These are phyloP conservation scores for Sugiyamaella chiloensis DNA, from an alignment of 805 yeast genomes.

Conservation along the genomic window DNA sequence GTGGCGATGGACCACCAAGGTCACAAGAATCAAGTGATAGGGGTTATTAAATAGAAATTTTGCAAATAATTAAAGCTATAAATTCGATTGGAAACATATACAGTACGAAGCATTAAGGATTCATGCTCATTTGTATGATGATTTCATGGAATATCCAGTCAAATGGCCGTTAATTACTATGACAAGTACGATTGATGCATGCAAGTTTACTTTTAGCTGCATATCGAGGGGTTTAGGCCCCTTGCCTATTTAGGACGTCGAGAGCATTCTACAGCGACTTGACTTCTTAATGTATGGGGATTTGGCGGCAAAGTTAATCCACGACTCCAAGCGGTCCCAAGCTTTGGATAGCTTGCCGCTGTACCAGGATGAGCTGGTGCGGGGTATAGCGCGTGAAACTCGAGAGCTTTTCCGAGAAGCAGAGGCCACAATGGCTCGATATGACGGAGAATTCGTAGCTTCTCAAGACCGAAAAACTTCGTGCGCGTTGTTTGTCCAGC, in stretches of 20 bases:
- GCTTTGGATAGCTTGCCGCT: conserved; percentile 62
- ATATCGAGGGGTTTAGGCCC: too few relatives aligned
- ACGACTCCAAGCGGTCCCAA: conserved; percentile 79
- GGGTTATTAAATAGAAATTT: too few relatives aligned
- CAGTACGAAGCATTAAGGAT: too few relatives aligned
- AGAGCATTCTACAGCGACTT: conserved; percentile 5
- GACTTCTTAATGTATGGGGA: conserved; percentile 75
- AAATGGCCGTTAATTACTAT: too few relatives aligned
- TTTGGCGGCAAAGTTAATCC: conserved; percentile 71
- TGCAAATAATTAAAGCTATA: too few relatives aligned
- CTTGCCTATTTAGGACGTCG: conserved; percentile 1
- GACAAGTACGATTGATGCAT: too few relatives aligned
- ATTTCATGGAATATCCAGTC: too few relatives aligned
- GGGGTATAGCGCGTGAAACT: conserved; percentile 68
- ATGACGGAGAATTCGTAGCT: conserved; percentile 20
- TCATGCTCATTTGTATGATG: too few relatives aligned
- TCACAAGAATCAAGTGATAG: not conserved
- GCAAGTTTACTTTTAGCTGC: too few relatives aligned
- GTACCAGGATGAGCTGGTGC: conserved; percentile 69
- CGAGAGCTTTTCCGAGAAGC: conserved; percentile 48
- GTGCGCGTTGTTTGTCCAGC: conserved; percentile 54
- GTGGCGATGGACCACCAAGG: not conserved
- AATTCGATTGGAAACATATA: too few relatives aligned
- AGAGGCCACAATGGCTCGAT: conserved; percentile 39
- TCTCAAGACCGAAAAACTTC: conserved; percentile 32